These are phyloP conservation scores for Xylariales sp. DNA, from an alignment of 2,329 filamentous ascomycete species.

Conservation along the genomic window DNA sequence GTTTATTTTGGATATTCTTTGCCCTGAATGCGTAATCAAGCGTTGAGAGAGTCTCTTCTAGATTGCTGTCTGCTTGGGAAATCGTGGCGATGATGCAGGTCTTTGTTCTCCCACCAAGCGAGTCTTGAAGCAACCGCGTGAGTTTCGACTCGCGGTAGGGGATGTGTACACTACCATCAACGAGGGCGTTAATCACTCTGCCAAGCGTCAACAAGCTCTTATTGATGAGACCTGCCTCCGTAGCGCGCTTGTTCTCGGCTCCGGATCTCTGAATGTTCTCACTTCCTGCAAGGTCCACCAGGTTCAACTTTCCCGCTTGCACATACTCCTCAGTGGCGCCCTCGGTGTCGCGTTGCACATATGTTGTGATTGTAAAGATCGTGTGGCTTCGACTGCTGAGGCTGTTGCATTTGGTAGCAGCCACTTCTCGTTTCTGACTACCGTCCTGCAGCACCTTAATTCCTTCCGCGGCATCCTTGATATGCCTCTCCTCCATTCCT, in stretches of 20 bases:
- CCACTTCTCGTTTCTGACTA: slow-evolving; percentile 93
- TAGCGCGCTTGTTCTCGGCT: slow-evolving; percentile 94
- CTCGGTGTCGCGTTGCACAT: slow-evolving; percentile 76
- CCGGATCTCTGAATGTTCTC: slow-evolving; percentile 97
- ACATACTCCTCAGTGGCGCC: slow-evolving; percentile 87
- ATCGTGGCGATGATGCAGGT: slow-evolving; percentile 98
- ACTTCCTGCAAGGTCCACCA: slow-evolving; percentile 94
- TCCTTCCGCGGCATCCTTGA: slow-evolving; percentile 77
- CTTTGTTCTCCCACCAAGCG: slow-evolving; percentile 89
- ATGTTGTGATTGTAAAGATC: slow-evolving; percentile 92
- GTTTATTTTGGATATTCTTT: slow-evolving; percentile 98
- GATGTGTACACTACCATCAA: slow-evolving; percentile 86
- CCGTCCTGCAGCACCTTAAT: slow-evolving; percentile 86
- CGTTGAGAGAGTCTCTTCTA: slow-evolving; percentile 97
- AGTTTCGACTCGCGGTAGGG: slow-evolving; percentile 93
- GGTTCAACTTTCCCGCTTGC: slow-evolving; percentile 87
- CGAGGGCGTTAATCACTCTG: slow-evolving; percentile 94
- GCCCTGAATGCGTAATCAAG: slow-evolving; percentile 96
- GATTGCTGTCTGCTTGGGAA: slow-evolving; percentile 88
- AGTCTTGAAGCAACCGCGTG: slow-evolving; percentile 92
- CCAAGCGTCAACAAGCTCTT: slow-evolving; percentile 94
- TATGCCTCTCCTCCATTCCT: slow-evolving; percentile 95
- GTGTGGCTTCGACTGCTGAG: slow-evolving; percentile 96
- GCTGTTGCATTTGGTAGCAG: slow-evolving; percentile 99
- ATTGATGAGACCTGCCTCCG: slow-evolving; percentile 95